Percentiles rank a stretch among this genome's conserved stretches.
phyloP scores from a whole-genome alignment of 2,329 filamentous ascomycete species.

The Exserohilum rostratum region DNA sequence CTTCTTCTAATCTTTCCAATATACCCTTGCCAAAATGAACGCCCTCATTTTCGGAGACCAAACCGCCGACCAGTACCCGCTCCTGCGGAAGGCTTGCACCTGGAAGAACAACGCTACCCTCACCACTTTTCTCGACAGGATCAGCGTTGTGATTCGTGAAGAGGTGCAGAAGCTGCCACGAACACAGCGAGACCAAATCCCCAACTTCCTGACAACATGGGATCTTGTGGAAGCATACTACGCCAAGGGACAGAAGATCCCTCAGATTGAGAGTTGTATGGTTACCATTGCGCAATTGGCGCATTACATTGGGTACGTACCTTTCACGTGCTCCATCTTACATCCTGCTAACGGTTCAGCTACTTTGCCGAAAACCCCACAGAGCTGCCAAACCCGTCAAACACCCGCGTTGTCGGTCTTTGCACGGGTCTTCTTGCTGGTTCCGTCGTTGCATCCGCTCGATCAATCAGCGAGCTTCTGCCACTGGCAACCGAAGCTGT shows the following conservation, averaged over 20 bases:
- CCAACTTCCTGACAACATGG: constrained; percentile 66
- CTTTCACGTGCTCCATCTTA: not conserved
- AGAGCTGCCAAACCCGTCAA: constrained; percentile 58
- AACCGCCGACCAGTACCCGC: constrained; percentile 69
- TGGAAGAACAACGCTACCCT: constrained; percentile 63
- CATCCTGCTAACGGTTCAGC: constrained; percentile 36
- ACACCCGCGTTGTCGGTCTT: constrained; percentile 64
- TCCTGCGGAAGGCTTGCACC: constrained; percentile 59
- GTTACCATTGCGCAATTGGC: constrained; percentile 69
- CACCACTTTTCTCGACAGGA: constrained; percentile 66
- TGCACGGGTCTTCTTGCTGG: constrained; percentile 75
- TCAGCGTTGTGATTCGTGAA: constrained; percentile 62
- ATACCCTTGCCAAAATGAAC: constrained; percentile 50
- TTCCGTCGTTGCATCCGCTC: constrained; percentile 68
- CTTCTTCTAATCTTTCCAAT: constrained; percentile 25
- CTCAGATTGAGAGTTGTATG: constrained; percentile 68
- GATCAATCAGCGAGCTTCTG: constrained; percentile 66
- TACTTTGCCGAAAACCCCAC: constrained; percentile 60
- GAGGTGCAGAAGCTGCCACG: constrained; percentile 65
- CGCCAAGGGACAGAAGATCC: constrained; percentile 61
- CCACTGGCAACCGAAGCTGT: constrained; percentile 68
- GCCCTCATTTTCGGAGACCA: constrained; percentile 73
- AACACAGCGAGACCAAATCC: constrained; percentile 64
- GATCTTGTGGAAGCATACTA: constrained; percentile 71
- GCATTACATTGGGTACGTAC: constrained; percentile 70